A percentile compares a stretch with the other conserved stretches of the same genome.
These are phyloP conservation scores for Colletotrichum horii DNA, from an alignment of 2,329 filamentous ascomycete genomes.

Conservation along the genomic window DNA sequence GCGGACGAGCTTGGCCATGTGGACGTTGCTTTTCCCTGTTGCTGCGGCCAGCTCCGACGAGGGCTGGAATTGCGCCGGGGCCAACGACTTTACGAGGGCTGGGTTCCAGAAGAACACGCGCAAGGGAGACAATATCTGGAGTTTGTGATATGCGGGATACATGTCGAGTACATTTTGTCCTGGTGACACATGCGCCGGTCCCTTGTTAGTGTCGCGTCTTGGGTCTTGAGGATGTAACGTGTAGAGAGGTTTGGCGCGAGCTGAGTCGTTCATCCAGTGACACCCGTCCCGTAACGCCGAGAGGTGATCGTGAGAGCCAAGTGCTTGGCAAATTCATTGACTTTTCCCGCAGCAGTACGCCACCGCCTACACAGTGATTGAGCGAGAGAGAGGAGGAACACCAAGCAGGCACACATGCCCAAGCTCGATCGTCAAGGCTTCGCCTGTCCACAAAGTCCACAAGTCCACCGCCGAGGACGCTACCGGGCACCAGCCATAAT, in stretches of 20 bases:
- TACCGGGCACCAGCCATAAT: neutral
- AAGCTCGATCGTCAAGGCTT: slow-evolving; percentile 19
- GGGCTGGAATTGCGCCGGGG: neutral
- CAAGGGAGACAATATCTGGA: neutral
- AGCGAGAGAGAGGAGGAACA: neutral
- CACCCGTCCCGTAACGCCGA: slow-evolving; percentile 19
- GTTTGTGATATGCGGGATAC: neutral
- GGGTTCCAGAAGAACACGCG: neutral
- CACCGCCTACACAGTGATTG: neutral
- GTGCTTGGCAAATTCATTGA: slow-evolving; percentile 11
- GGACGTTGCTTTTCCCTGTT: neutral
- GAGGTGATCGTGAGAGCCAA: slow-evolving; percentile 17
- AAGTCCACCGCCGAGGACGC: slow-evolving; percentile 7
- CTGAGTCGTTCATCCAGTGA: slow-evolving; percentile 18
- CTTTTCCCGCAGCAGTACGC: neutral
- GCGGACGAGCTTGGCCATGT: neutral
- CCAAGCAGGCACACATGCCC: neutral
- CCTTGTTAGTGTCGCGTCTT: slow-evolving; percentile 3
- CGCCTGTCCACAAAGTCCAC: slow-evolving; percentile 1
- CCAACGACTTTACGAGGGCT: neutral
- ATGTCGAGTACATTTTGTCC: neutral
- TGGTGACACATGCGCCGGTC: neutral
- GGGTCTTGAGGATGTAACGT: slow-evolving; percentile 14
- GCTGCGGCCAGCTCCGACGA: neutral
- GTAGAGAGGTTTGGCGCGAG: neutral